These are phyloP conservation scores for Nitzschia putrida DNA, from an alignment of 108 stramenopile genomes.

Conservation along the genomic window DNA sequence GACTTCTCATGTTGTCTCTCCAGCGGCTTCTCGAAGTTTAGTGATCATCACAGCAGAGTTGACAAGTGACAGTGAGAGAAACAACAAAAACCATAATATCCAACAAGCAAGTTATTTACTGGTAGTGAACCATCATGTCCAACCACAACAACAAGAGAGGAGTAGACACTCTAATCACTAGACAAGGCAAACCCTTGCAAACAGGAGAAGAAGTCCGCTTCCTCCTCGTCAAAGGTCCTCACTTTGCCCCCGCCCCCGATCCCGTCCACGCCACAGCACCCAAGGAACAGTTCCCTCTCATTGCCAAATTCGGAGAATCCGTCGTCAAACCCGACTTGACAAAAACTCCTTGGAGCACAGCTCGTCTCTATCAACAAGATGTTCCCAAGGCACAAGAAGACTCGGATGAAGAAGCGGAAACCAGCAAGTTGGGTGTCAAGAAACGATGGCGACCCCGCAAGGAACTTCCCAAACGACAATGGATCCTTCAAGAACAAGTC, in stretches of 20 bases:
- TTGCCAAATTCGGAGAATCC: constrained; percentile 78
- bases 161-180: constrained; percentile 44
- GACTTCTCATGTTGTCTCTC: too few relatives aligned
- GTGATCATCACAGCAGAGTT: too few relatives aligned
- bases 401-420: constrained; percentile 61
- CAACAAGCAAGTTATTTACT: too few relatives aligned
- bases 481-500: constrained; percentile 75
- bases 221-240: constrained; percentile 49
- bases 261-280: constrained; percentile 55
- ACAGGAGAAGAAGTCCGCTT: constrained; percentile 47
- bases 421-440: constrained; percentile 44
- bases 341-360: constrained; percentile 46
- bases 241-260: constrained; percentile 22
- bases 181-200: constrained; percentile 29
- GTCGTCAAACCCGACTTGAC: constrained; percentile 59
- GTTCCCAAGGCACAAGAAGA: constrained; percentile 74
- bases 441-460: constrained; percentile 64
- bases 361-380: constrained; percentile 79
- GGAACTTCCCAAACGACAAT: constrained; percentile 68
- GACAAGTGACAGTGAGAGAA: too few relatives aligned
- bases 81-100: too few relatives aligned
- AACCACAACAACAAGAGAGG: constrained; percentile 29
- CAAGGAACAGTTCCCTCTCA: constrained; percentile 58
- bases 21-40: too few relatives aligned
- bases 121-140: too few relatives aligned